Evolutionary conservation across 2,329 filamentous ascomycete genomes (phyloP), one percentile per base, ranked within the genome.

Genomic region (Hirsutella thompsonii): DNA sequence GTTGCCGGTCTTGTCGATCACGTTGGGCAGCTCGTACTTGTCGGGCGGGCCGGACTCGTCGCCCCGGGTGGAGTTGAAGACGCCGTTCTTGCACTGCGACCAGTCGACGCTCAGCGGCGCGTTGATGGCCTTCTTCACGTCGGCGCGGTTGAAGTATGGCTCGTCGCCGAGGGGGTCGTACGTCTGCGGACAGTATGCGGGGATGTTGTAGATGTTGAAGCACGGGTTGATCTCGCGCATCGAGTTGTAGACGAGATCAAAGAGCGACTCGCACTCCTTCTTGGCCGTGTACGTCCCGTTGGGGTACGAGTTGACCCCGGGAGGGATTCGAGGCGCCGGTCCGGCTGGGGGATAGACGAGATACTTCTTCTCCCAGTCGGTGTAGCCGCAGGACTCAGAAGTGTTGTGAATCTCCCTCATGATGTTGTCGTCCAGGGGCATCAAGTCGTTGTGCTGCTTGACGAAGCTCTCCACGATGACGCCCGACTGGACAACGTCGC

Each of bases 151-250:
- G 60, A 86, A 85, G 65, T 86, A 83, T 40, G 87, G 69, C n/a
- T 79, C 78, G 0, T 81, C 81, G 14, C 76, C 76, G 3, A 89
- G 66, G 0, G 82, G 74, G 43, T 87, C 79, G 70, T 76, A 85
- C 2, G 74, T 64, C 3, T 79, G 48, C 0, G 85, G 85, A 55
- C 85, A 92, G 11, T 78, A 82, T 4, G 76, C 78, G 2, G 74
- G 74, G 13, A 90, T 72, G 39, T 83, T 74, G 60, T 90, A 92
- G 10, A 84, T 64, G 55, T 87, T 77, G 61, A 83, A 93, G 64
- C 86, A 92, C 0, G 85, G 85, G 61, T 92, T 92, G 28, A 75
- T 58, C 1, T 63, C 53, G 4, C 66, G 46, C 8, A 71, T 70
- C 23, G 76, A 79, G 0, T 66, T 48, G 49, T 63, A 64, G 23